Percentiles rank a stretch among this genome's conserved stretches.
phyloP scores from a whole-genome alignment of 23 red algal species.

The Gracilariopsis chorda region DNA sequence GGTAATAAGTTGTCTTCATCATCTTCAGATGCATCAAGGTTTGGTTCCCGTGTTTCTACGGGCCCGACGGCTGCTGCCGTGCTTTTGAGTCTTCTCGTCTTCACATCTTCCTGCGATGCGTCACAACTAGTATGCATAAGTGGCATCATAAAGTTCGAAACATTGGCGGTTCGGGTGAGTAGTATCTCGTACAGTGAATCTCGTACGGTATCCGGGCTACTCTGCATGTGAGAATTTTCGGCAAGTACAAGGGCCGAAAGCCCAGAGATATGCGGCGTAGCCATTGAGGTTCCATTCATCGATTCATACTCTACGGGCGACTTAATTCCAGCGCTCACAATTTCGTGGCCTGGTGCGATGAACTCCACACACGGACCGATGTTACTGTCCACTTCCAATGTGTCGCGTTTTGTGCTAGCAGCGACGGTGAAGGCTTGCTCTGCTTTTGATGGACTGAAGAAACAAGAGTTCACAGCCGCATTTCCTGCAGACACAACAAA shows the following conservation, averaged over 20 bases:
- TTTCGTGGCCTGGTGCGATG: slow-evolving; percentile 48
- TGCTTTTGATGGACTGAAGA: slow-evolving; percentile 55
- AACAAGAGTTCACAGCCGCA: slow-evolving; percentile 46
- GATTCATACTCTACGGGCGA: slow-evolving; percentile 7
- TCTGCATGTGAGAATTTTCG: slow-evolving; percentile 13
- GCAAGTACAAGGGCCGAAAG: slow-evolving; percentile 53
- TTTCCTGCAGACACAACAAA: slow-evolving; percentile 63
- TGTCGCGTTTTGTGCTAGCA: slow-evolving; percentile 22
- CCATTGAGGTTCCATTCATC: slow-evolving; percentile 55
- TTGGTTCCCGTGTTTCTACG: no score
- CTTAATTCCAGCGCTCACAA: slow-evolving; percentile 41
- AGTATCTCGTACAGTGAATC: slow-evolving; percentile 21
- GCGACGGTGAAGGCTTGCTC: slow-evolving; percentile 32
- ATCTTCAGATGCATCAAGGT: no score
- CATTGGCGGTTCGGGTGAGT: slow-evolving; percentile 9
- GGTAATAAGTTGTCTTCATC: no score
- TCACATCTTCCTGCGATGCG: background rate
- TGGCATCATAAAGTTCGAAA: slow-evolving; percentile 25
- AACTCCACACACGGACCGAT: slow-evolving; percentile 59
- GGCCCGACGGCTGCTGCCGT: no score
- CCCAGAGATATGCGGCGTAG: slow-evolving; percentile 41
- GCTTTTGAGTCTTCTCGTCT: no score
- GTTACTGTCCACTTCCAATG: slow-evolving; percentile 26
- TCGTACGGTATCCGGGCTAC: background rate
- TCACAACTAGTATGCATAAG: slow-evolving; percentile 4